Evolutionary conservation across 805 yeast genomes (phyloP).

Genomic region (Kuraishia capsulata): DNA sequence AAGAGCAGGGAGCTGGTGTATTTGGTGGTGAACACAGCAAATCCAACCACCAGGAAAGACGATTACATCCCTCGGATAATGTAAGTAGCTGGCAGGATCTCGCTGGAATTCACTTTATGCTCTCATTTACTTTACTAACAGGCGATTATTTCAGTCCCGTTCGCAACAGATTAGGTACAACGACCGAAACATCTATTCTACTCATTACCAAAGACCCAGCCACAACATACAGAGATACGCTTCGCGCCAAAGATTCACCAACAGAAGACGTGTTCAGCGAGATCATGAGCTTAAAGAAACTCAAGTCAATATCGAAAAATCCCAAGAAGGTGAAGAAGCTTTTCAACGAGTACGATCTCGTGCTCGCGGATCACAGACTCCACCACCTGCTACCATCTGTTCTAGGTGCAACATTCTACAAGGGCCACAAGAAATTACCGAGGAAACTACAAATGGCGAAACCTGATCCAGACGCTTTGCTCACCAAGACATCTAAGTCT

Average conservation of each 20-base stretch:
- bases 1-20: slow-evolving; percentile 22
- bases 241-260: slow-evolving; percentile 38
- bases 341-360: slow-evolving; percentile 53
- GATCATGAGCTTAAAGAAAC: slow-evolving; percentile 48
- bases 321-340: slow-evolving; percentile 36
- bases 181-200: slow-evolving; percentile 41
- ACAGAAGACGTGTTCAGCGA: slow-evolving; percentile 57
- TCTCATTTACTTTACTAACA: no score
- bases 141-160: no score
- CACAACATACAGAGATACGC: slow-evolving; percentile 38
- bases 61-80: slow-evolving; percentile 51
- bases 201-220: slow-evolving; percentile 72
- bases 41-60: slow-evolving; percentile 31
- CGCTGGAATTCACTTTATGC: neutral
- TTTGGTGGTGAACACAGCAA: slow-evolving; percentile 38
- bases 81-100: slow-evolving; percentile 3
- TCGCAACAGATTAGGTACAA: slow-evolving; percentile 37
- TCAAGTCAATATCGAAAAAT: slow-evolving; percentile 36
- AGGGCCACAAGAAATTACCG: slow-evolving; percentile 59
- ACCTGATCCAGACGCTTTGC: slow-evolving; percentile 23
- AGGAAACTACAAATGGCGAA: slow-evolving; percentile 54
- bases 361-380: slow-evolving; percentile 63
- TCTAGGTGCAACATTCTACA: slow-evolving; percentile 53
- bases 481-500: slow-evolving; percentile 19
- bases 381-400: slow-evolving; percentile 50